phyloP scores from a whole-genome alignment of 169 alveolate species.

The Eimeria praecox region DNA sequence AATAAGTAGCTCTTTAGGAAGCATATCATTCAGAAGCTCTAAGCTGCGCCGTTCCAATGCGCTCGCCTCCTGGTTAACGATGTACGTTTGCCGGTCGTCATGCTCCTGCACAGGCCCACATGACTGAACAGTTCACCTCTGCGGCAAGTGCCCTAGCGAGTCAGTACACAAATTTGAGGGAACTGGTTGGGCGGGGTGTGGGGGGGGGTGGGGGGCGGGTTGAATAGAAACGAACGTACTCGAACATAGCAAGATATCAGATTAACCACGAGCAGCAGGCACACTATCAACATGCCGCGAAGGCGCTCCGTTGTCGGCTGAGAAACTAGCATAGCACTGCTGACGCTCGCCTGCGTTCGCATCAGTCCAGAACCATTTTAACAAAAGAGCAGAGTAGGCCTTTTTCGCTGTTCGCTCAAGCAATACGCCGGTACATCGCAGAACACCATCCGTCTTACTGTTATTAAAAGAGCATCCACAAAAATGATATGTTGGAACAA shows the following conservation, averaged over 20 bases:
- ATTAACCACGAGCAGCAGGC: constrained; percentile 50
- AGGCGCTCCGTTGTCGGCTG: constrained; percentile 72
- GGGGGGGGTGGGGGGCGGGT: too few relatives aligned
- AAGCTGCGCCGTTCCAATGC: constrained; percentile 80
- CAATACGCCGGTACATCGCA: not conserved
- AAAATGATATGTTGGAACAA: constrained; percentile 65
- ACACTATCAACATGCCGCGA: constrained; percentile 70
- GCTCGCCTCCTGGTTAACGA: constrained; percentile 77
- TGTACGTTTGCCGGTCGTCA: constrained; percentile 77
- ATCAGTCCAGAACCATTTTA: not conserved
- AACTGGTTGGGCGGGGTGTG: not conserved
- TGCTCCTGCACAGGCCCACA: constrained; percentile 55
- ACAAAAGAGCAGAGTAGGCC: not conserved
- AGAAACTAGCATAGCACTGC: constrained; percentile 71
- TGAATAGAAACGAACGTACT: not conserved
- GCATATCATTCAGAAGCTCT: constrained; percentile 93
- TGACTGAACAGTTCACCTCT: not conserved
- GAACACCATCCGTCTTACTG: not conserved
- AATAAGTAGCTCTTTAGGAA: constrained; percentile 93
- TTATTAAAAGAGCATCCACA: constrained; percentile 59
- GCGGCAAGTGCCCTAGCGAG: not conserved
- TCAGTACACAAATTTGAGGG: not conserved
- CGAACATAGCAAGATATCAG: constrained; percentile 61
- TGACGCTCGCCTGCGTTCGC: constrained; percentile 65
- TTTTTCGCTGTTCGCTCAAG: not conserved